Evolutionary conservation across 805 yeast genomes (phyloP), one percentile per base, ranked within the genome.

Genomic region (Myxozyma geophila): DNA sequence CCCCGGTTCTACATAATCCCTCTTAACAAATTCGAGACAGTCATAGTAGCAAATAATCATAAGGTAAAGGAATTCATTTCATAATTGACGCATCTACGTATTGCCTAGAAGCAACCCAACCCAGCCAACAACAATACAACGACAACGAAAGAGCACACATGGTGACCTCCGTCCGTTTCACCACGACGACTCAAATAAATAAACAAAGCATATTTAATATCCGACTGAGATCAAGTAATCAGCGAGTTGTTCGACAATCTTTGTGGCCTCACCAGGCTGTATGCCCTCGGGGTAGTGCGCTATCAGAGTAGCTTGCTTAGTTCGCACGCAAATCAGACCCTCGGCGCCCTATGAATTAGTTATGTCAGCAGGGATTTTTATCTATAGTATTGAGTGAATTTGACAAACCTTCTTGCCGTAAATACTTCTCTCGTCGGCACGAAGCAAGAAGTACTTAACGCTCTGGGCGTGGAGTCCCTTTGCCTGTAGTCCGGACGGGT

Each of bases 261-360:
- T 85, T 64, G 98, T 89, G 58, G 98, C 98, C 75, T 90, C 97
- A 71, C 96, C 97, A 39, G 98, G 90, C 76, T 87, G 93, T 53
- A 90, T 88, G 60, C 92, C 92, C 12, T 89, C 85, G 15, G 96
- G 95, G 75, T 95, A 95, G 77, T 95, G 98, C n/a, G 95, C 97
- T 71, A 95, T 79, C 74, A 95, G 79, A 62, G 95, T 86, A 37
- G 98, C 92, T 79, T 93, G 98, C 74, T 86, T 90, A 60, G 98
- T 92, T 82, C 96, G 89, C 53, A 93, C 98, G 69, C 90, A 88
- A 69, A 95, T 79, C 60, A 93, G 82, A 72, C 99, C 99, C 72
- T 88, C 89, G 66, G 88, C 92, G 56, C 89, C 96, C 72, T 82
- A 36, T 39, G 28, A 28, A 2, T 2, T 28, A 28, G 28, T 28